Percentiles rank a stretch among this genome's conserved stretches.
Evolutionary conservation across 2,329 filamentous ascomycete species (phyloP).

Genomic region (Colletotrichum sp.): DNA sequence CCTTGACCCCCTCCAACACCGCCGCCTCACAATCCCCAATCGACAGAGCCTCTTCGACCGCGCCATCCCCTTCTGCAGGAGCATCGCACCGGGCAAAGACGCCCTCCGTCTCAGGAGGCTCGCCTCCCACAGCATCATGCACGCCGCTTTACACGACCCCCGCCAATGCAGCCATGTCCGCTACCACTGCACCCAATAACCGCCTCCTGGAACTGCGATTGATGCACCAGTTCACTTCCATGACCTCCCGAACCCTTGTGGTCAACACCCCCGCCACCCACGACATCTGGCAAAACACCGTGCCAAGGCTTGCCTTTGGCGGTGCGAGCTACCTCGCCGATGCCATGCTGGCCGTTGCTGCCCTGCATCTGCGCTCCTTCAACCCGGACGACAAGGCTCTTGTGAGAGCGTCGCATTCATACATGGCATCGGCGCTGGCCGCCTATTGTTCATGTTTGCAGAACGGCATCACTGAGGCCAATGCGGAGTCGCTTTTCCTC

Average conservation of each 20-base stretch:
- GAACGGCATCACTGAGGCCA: constrained; percentile 60
- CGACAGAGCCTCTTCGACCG: constrained; percentile 25
- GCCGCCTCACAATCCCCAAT: constrained; percentile 26
- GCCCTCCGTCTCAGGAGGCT: constrained; percentile 24
- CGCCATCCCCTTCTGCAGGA: constrained; percentile 25
- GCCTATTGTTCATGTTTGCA: constrained; percentile 64
- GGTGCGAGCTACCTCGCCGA: constrained; percentile 65
- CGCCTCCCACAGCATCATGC: constrained; percentile 23
- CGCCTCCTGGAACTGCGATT: constrained; percentile 65
- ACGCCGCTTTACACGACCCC: constrained; percentile 39
- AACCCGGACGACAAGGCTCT: constrained; percentile 63
- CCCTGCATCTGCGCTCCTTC: constrained; percentile 64
- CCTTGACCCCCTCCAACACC: constrained; percentile 24
- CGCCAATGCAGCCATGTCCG: constrained; percentile 31
- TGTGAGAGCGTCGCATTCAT: constrained; percentile 67
- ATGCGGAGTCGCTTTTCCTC: constrained; percentile 68
- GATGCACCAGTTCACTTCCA: constrained; percentile 68
- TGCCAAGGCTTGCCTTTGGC: constrained; percentile 66
- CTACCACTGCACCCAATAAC: constrained; percentile 41
- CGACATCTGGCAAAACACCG: constrained; percentile 63
- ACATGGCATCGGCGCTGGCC: constrained; percentile 67
- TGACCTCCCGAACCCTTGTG: constrained; percentile 65
- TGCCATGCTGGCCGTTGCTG: constrained; percentile 67
- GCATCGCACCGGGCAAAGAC: constrained; percentile 20
- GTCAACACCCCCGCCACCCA: constrained; percentile 56